phyloP scores from a whole-genome alignment of 345 rosid genomes.

The Microcos paniculata region DNA sequence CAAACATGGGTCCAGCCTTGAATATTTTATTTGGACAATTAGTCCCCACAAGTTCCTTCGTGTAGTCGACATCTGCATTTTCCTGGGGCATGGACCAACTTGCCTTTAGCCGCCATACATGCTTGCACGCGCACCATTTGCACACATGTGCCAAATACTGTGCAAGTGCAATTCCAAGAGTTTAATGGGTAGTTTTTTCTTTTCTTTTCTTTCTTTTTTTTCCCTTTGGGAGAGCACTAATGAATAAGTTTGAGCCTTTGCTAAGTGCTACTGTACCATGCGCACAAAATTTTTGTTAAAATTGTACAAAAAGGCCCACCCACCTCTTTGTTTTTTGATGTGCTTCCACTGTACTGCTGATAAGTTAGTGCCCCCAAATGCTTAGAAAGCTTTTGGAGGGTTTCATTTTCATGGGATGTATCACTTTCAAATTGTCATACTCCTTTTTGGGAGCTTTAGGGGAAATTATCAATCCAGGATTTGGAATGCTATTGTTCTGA shows the following conservation, averaged over 20 bases:
- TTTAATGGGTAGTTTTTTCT: not conserved
- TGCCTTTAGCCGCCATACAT: constrained; percentile 65
- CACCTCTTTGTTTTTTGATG: constrained; percentile 19
- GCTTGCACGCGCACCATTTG: constrained; percentile 52
- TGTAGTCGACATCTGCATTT: constrained; percentile 31
- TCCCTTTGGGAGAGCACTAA: constrained; percentile 23
- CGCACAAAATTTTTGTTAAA: constrained; percentile 43
- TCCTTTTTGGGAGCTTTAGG: not conserved
- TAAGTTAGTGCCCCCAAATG: constrained; percentile 3
- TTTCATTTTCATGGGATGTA: constrained; percentile 26
- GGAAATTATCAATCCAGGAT: not conserved
- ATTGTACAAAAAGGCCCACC: constrained; percentile 42
- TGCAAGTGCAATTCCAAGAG: not conserved
- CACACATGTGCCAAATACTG: constrained; percentile 33
- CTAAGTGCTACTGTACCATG: constrained; percentile 88
- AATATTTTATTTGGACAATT: constrained; percentile 30
- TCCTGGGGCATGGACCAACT: constrained; percentile 26
- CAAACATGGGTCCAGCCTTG: constrained; percentile 35
- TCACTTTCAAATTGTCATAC: not conserved
- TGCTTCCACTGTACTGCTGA: constrained; percentile 8
- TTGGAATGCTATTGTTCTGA: constrained; percentile 1
- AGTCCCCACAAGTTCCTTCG: constrained; percentile 41
- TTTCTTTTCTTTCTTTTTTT: not conserved
- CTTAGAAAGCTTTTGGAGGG: not conserved
- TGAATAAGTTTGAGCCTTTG: constrained; percentile 19